A percentile compares a stretch with the other conserved stretches of the same genome.
These are phyloP conservation scores for Secale cereale DNA, from an alignment of 176 grass and related monocot genomes.

Conservation along the genomic window DNA sequence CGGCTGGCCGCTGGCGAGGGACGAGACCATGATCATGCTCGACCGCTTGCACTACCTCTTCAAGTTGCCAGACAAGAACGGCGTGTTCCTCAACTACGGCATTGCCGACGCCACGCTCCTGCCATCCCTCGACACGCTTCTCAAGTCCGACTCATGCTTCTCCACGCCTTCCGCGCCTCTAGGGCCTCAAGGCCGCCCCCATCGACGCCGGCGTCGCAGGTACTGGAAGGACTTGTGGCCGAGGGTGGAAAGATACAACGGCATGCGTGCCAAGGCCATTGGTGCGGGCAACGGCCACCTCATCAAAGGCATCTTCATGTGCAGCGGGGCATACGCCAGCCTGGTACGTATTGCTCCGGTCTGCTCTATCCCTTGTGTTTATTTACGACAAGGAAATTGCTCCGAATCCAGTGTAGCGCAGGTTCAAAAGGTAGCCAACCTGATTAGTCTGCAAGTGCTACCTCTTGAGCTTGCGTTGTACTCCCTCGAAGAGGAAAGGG, in stretches of 20 bases:
- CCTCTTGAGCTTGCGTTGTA: no score
- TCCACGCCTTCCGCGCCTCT: constrained; percentile 37
- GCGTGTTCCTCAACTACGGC: constrained; percentile 80
- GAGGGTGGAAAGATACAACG: constrained; percentile 71
- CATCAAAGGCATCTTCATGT: constrained; percentile 86
- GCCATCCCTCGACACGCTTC: constrained; percentile 61
- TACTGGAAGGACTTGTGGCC: constrained; percentile 81
- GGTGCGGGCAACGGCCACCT: constrained; percentile 70
- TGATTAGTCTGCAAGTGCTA: constrained; percentile 66
- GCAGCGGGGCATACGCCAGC: constrained; percentile 62
- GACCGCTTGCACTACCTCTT: constrained; percentile 81
- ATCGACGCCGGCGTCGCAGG: constrained; percentile 18
- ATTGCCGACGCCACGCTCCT: constrained; percentile 36
- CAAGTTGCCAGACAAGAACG: constrained; percentile 63
- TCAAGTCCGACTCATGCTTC: constrained; percentile 60
- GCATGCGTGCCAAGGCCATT: constrained; percentile 65
- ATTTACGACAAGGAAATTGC: not conserved
- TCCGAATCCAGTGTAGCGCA: not conserved
- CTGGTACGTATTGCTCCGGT: constrained; percentile 35
- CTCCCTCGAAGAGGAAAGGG: no score
- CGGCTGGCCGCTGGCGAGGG: constrained; percentile 78
- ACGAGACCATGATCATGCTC: constrained; percentile 80
- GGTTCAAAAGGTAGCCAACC: constrained; percentile 73
- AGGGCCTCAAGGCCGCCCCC: constrained; percentile 9
- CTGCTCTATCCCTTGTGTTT: not conserved